Evolutionary conservation across 2,329 filamentous ascomycete species (phyloP).

Genomic region (Diaporthe capsici): DNA sequence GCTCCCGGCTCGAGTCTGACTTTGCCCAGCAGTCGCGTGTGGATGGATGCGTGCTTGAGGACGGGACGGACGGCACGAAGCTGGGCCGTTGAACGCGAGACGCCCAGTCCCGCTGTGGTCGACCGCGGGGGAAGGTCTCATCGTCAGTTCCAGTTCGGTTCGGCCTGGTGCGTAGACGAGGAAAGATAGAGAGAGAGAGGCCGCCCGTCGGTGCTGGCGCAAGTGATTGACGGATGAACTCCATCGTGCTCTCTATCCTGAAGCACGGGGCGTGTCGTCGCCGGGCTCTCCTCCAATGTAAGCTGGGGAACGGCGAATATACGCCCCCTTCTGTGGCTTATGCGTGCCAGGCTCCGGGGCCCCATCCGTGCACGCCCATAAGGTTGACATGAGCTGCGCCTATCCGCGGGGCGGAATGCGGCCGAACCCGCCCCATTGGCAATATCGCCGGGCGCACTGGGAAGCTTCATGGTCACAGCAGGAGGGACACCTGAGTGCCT

Average conservation of each 20-base stretch:
- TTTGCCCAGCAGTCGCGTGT: background rate
- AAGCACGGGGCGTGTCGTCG: constrained; percentile 16
- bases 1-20: constrained; percentile 20
- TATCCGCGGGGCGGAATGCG: constrained; percentile 25
- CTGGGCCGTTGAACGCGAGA: constrained; percentile 7
- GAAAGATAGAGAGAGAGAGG: background rate
- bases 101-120: constrained; percentile 28
- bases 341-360: constrained; percentile 10
- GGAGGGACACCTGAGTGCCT: background rate
- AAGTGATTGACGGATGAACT: constrained; percentile 4
- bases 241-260: constrained; percentile 2
- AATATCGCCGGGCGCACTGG: background rate
- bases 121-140: background rate
- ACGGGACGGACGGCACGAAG: background rate
- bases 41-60: background rate
- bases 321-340: background rate
- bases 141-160: background rate
- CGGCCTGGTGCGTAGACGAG: constrained; percentile 16
- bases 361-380: constrained; percentile 35
- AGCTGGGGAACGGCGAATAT: background rate
- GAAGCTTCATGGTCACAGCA: constrained; percentile 8
- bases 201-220: background rate
- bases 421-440: constrained; percentile 28
- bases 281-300: constrained; percentile 3
- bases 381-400: constrained; percentile 27